Conservation (phyloP, 108 stramenopile species). For the Skeletonema marinoi region DNA sequence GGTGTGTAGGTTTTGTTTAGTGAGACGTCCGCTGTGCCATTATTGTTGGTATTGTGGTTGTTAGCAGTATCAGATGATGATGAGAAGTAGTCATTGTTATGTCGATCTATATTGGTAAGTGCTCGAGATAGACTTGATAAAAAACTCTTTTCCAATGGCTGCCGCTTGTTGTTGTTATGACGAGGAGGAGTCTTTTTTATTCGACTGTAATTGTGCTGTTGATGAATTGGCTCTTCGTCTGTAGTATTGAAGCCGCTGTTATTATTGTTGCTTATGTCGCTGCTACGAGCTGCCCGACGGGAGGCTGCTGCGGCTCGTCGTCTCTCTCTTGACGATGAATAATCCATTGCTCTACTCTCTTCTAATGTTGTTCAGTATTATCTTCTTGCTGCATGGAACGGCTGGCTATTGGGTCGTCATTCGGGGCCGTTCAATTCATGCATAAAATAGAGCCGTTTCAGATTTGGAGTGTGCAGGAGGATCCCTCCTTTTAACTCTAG, state of each 20-base stretch:
- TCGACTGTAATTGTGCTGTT: neutral
- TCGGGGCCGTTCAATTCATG: no score
- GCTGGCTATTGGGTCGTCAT: no score
- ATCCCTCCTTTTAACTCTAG: no score
- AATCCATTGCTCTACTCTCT: no score
- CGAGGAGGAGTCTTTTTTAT: no score
- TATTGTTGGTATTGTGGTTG: neutral
- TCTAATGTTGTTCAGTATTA: no score
- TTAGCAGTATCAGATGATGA: neutral
- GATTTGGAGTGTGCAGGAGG: no score
- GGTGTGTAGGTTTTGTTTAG: conserved; percentile 3
- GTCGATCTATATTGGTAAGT: conserved; percentile 18
- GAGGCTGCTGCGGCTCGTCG: conserved; percentile 24
- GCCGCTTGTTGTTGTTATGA: neutral
- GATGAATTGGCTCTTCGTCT: neutral
- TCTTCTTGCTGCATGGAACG: no score
- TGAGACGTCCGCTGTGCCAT: neutral
- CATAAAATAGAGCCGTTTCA: no score
- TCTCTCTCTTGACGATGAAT: neutral
- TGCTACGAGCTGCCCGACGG: conserved; percentile 20
- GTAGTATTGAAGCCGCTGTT: neutral
- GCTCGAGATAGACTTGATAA: conserved; percentile 19
- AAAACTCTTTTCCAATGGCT: conserved; percentile 17
- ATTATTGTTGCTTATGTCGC: neutral
- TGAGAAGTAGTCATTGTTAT: conserved; percentile 11